Evolutionary conservation across 805 yeast genomes (phyloP), one percentile per base, ranked within the genome.

Genomic region (Suhomyces sp.): DNA sequence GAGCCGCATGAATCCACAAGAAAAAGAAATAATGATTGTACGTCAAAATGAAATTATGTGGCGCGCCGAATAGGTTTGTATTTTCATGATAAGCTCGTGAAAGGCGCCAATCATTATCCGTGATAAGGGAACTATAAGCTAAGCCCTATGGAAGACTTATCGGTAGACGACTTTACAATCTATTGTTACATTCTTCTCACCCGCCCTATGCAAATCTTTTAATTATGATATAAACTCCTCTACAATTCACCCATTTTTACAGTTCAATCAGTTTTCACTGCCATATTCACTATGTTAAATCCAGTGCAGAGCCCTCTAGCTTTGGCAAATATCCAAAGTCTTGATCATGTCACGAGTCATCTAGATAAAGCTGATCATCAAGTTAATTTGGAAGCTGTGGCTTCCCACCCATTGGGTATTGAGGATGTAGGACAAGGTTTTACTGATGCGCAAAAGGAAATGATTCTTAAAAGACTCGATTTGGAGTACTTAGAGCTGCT

Each of bases 401-500:
- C 59, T 7, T 65, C 71, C 2, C 52, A 63, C 27, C 66, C 61
- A 6, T 40, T 65, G 12, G 60, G 66, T 7, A 25, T 67, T 24
- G 58, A 57, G 25, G 62, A 58, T 4, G 64, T 68, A 13, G 72
- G 67, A 7, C 50, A 25, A 4, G 56, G 57, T 1, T 53, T 70
- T n/a, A 58, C 68, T 12, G 13, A 53, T 8, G 66, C 57, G 8
- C 71, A 70, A 51, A 69, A 69, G 54, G 53, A 48, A 40, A 61
- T 63, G 50, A 60, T 67, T 29, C 60, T 70, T 56, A 60, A 56
- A 52, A 62, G 69, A 48, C 56, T 70, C 20, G 59, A 64, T 37
- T 60, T 57, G 44, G 67, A 60, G 9, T 57, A 57, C 13, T 64
- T 70, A 55, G 56, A 45, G 4, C 55, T 66, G 4, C 59, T 65